These are phyloP conservation scores for Neurospora sp. DNA, from an alignment of 495 filamentous ascomycete species.

Conservation along the genomic window DNA sequence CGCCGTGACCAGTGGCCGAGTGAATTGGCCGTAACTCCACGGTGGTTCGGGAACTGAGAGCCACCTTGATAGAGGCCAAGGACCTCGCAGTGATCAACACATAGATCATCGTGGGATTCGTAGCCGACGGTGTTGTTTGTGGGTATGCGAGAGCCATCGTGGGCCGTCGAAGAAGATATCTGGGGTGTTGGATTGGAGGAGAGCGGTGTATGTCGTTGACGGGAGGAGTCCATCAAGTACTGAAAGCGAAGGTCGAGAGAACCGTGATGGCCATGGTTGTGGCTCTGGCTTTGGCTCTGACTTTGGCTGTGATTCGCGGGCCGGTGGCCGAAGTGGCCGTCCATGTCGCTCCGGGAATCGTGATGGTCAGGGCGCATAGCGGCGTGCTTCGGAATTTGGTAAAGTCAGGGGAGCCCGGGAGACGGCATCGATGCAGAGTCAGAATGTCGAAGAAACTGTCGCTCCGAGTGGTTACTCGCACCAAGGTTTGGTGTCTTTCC, in stretches of 20 bases:
- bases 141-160: conserved; percentile 2
- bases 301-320: not conserved
- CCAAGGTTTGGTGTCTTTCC: not conserved
- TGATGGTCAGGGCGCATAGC: not conserved
- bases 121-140: conserved; percentile 3
- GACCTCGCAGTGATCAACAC: conserved; percentile 26
- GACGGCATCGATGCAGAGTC: not conserved
- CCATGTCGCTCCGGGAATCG: not conserved
- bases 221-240: not conserved
- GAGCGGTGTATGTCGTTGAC: not conserved
- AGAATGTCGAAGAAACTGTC: not conserved
- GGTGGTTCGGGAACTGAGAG: conserved; percentile 21
- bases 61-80: conserved; percentile 23
- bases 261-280: not conserved
- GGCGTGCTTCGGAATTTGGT: not conserved
- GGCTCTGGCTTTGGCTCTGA: not conserved
- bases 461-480: not conserved
- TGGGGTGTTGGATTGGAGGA: not conserved
- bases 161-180: conserved; percentile 14
- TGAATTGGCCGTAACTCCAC: conserved; percentile 6
- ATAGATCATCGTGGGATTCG: conserved; percentile 33
- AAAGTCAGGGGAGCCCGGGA: not conserved
- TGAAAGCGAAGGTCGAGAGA: not conserved
- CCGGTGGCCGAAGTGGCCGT: not conserved
- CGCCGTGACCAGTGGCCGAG: not conserved